Base-by-base conservation (phyloP, 805 yeast genomes). In the Starmerella powellii region DNA sequence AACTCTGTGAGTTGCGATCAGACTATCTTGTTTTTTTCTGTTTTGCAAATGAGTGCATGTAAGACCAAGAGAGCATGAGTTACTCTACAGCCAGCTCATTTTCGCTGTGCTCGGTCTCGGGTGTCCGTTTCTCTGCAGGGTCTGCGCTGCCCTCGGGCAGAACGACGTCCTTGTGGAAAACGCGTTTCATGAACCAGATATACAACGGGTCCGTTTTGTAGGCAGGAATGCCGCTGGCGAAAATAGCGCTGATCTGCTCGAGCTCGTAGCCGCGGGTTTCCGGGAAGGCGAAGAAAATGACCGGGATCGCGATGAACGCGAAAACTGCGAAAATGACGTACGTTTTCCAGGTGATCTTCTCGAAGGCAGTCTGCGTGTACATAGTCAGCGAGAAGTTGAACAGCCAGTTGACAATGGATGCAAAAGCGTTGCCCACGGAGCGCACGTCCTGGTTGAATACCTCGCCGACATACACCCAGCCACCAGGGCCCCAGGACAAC, bases 401-500 rank as follows among this genome's bases (percentile, higher is more conserved):
- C 34, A 80, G 58, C 91, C 91, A 81, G 65, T 82, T 81, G 38
- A 86, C 73, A 24, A 85, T 80, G 20, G 82, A 77, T 11, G 80
- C 72, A 42, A 80, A 60, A 18, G 83, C 76, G 48, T 80, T 74
- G 46, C 83, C 83, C 59, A 78, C 78, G 40, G 82, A 80, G 58
- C 93, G 74, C 45, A 77, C 73, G 56, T 79, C 74, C 44, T 80
- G 72, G 52, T 87, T 81, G 70, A 72, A 81, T 32, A 72, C 62
- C 55, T 74, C 80, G 54, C 76, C 76, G 52, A 66, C 62, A 42
- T 73, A 60, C 38, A 74, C 82, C 87, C 88, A 82, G 28, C 74
- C 75, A 47, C 73, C 72, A 31, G 91, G 86, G 57, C 88, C 88
- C 91, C 93, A 83, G 20, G 88, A 72, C 4, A 81, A 68, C 13